These are phyloP conservation scores for Warburgia ugandensis DNA, from an alignment of 164 flowering plant species.

Conservation along the genomic window DNA sequence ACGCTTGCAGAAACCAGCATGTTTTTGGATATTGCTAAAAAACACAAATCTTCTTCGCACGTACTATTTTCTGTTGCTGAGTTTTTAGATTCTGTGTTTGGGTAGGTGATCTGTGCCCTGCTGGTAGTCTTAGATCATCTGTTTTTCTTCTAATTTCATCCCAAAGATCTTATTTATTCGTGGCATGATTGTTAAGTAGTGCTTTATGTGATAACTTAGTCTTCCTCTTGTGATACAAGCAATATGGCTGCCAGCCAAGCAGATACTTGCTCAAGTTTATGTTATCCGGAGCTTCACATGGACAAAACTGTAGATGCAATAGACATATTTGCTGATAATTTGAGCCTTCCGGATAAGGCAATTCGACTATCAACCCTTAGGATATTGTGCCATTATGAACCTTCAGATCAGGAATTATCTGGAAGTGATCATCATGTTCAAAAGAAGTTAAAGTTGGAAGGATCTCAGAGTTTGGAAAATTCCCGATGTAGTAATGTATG, in stretches of 20 bases:
- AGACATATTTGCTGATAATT: constrained; percentile 48
- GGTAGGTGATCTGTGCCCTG: constrained; percentile 32
- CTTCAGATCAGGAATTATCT: constrained; percentile 15
- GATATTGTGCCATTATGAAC: constrained; percentile 65
- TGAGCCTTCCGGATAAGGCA: constrained; percentile 47
- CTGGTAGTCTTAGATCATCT: not conserved
- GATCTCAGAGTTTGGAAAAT: constrained; percentile 23
- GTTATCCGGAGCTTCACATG: constrained; percentile 38
- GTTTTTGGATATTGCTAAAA: constrained; percentile 47
- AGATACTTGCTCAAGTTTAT: constrained; percentile 13
- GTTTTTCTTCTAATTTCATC: not conserved
- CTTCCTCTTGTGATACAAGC: constrained; percentile 6
- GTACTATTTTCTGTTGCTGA: constrained; percentile 72
- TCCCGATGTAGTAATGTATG: constrained; percentile 33
- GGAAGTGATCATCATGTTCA: constrained; percentile 21
- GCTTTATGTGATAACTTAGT: not conserved
- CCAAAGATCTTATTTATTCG: not conserved
- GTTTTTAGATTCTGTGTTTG: constrained; percentile 45
- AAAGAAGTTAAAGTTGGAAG: constrained; percentile 31
- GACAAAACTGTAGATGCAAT: constrained; percentile 40
- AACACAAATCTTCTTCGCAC: constrained; percentile 51
- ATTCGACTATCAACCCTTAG: constrained; percentile 68
- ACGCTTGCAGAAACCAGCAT: constrained; percentile 29
- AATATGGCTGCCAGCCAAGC: constrained; percentile 28
- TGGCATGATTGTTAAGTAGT: constrained; percentile 1